Conservation (phyloP, 2,329 filamentous ascomycete genomes). For the Aspergillus felis region DNA sequence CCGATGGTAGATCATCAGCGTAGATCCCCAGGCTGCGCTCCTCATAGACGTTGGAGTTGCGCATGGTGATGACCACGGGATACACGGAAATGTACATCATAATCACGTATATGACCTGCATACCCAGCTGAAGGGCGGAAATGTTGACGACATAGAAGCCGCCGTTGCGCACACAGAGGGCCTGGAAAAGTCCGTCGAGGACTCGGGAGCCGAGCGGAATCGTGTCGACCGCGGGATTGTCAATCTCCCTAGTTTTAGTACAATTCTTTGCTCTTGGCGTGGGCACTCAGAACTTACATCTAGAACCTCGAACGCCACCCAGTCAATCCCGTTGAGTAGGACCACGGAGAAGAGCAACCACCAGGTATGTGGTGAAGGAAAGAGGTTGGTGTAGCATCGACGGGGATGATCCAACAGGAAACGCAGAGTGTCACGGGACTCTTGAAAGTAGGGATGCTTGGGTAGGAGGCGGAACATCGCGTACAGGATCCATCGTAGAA, state of each 20-base stretch:
- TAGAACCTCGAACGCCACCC: slow-evolving; percentile 49
- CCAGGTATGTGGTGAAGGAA: slow-evolving; percentile 57
- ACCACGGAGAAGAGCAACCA: slow-evolving; percentile 51
- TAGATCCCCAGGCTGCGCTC: slow-evolving; percentile 53
- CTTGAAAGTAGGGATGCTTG: neutral
- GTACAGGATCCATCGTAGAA: neutral
- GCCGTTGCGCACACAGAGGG: slow-evolving; percentile 48
- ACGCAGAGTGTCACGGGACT: slow-evolving; percentile 39
- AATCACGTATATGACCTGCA: slow-evolving; percentile 51
- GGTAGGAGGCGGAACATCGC: neutral
- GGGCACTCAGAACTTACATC: slow-evolving; percentile 17
- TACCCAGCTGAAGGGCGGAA: slow-evolving; percentile 31
- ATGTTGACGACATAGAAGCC: slow-evolving; percentile 50
- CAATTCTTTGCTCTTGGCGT: too few species aligned
- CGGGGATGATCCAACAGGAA: slow-evolving; percentile 60
- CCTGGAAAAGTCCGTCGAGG: slow-evolving; percentile 58
- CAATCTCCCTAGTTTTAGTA: neutral
- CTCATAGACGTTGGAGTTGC: slow-evolving; percentile 59
- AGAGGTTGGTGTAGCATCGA: slow-evolving; percentile 58
- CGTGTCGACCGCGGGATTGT: too few species aligned
- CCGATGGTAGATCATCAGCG: too few species aligned
- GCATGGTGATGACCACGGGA: slow-evolving; percentile 59
- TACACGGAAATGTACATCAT: slow-evolving; percentile 66
- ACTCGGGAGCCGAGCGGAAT: slow-evolving; percentile 39
- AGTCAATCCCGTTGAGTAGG: slow-evolving; percentile 53